These are phyloP conservation scores for Penicillium pancosmium DNA, from an alignment of 495 filamentous ascomycete species.

Conservation along the genomic window DNA sequence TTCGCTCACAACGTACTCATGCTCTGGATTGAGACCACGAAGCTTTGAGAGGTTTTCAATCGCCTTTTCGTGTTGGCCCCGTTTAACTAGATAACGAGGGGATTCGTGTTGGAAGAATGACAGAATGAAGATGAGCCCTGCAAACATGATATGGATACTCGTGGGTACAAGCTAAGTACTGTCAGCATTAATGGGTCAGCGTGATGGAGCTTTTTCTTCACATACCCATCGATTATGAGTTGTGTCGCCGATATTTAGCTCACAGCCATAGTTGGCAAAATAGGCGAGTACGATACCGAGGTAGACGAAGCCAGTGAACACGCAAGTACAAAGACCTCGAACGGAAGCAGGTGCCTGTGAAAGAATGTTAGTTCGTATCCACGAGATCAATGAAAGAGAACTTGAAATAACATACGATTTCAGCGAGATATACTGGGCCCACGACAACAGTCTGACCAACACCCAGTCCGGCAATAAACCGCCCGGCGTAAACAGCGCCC, in stretches of 20 bases:
- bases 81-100: slow-evolving; percentile 63
- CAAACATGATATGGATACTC: slow-evolving; percentile 72
- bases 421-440: slow-evolving; percentile 51
- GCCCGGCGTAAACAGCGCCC: slow-evolving; percentile 62
- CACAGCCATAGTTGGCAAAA: slow-evolving; percentile 56
- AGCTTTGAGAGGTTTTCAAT: slow-evolving; percentile 39
- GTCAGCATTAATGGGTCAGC: slow-evolving; percentile 2
- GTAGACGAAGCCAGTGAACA: slow-evolving; percentile 62
- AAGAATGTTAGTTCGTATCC: slow-evolving; percentile 20
- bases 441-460: slow-evolving; percentile 68
- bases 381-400: slow-evolving; percentile 51
- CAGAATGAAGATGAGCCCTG: slow-evolving; percentile 64
- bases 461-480: slow-evolving; percentile 67
- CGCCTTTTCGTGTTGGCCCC: slow-evolving; percentile 58
- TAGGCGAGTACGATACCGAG: slow-evolving; percentile 50
- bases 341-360: slow-evolving; percentile 56
- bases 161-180: slow-evolving; percentile 59
- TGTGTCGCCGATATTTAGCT: slow-evolving; percentile 58
- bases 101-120: slow-evolving; percentile 68
- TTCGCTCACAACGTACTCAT: slow-evolving; percentile 57
- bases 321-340: slow-evolving; percentile 68
- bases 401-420: slow-evolving; percentile 54
- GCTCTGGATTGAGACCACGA: slow-evolving; percentile 44
- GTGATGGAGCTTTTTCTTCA: neutral
- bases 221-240: slow-evolving; percentile 62